Evolutionary conservation across 768 basidiomycete species (phyloP), one percentile per base, ranked within the genome.

Genomic region (Boletus fagicola): DNA sequence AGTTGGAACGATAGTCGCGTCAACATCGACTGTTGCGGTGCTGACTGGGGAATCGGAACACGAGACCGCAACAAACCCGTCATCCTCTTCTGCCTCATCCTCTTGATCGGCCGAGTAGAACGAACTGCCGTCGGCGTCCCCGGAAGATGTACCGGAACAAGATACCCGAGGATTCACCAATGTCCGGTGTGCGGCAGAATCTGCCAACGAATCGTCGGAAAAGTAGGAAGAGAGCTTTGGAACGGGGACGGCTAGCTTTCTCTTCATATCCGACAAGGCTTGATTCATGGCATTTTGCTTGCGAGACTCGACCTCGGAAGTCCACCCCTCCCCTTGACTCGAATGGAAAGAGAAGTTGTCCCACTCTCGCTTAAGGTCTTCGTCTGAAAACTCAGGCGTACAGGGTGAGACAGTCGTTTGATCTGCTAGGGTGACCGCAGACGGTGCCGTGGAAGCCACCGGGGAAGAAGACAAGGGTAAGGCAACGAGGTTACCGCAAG

Each of bases 291-390:
- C 54, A 4, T 59, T 51, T 10, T 63, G 58, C 13, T 54, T 64
- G 1, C 58, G 42, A 12, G 52, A 39, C 16, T 55, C 62, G 1
- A 62, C 56, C 15, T 64, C 63, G 0, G 52, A 49, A 3, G 63
- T 64, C 56, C 58, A 64, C 2, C 64, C 63, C 0, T 61, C 54
- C 11, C 7, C 46, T 35, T 56, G 43, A n/a, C 40, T 56, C 0
- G 52, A 60, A 18, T 54, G 38, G 16, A 60, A 63, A 24, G 55
- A 56, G 28, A 64, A 64, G 3, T 44, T 28, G 42, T 56, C 62
- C 20, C 56, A 64, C 36, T 60, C 62, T 42, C 51, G 53, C 11
- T 49, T 2, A 4, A 59, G 50, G 3, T 59, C 62, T 5, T 53
- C 57, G 4, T 64, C 62, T 1, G 62, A 56, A 35, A 56, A 60